A percentile compares a stretch with the other conserved stretches of the same genome.
Evolutionary conservation across 2,329 filamentous ascomycete genomes (phyloP).

Genomic region (Fusarium falciforme): DNA sequence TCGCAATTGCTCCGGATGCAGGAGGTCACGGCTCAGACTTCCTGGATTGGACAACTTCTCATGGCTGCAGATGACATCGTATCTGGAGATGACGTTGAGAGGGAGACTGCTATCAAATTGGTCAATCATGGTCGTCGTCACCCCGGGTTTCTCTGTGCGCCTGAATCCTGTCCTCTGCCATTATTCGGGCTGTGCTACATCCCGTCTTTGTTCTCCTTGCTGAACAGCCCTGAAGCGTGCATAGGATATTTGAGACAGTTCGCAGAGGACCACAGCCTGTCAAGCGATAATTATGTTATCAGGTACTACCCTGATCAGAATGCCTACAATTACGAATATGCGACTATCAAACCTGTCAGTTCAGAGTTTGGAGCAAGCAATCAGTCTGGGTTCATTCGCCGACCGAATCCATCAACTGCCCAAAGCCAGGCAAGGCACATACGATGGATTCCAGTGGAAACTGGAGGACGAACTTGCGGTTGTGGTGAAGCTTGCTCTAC

Average conservation of each 20-base stretch:
- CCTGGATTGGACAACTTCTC: not conserved
- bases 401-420: not conserved
- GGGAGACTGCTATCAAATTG: not conserved
- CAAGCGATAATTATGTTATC: too few species aligned
- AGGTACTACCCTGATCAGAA: too few species aligned
- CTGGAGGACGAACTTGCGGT: too few species aligned
- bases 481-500: not conserved
- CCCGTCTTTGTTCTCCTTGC: too few species aligned
- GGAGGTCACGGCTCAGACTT: not conserved
- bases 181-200: too few species aligned
- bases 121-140: not conserved
- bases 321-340: too few species aligned
- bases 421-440: not conserved
- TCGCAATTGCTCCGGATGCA: not conserved
- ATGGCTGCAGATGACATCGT: not conserved
- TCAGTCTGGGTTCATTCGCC: not conserved
- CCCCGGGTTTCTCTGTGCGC: not conserved
- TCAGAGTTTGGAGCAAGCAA: too few species aligned
- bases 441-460: too few species aligned
- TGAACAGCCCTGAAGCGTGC: not conserved
- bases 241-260: too few species aligned
- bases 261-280: too few species aligned
- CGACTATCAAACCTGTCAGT: not conserved
- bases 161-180: fast-evolving
- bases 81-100: not conserved